Evolutionary conservation across 2,329 filamentous ascomycete genomes (phyloP), one percentile per base, ranked within the genome.

Genomic region (Beauveria varroae): DNA sequence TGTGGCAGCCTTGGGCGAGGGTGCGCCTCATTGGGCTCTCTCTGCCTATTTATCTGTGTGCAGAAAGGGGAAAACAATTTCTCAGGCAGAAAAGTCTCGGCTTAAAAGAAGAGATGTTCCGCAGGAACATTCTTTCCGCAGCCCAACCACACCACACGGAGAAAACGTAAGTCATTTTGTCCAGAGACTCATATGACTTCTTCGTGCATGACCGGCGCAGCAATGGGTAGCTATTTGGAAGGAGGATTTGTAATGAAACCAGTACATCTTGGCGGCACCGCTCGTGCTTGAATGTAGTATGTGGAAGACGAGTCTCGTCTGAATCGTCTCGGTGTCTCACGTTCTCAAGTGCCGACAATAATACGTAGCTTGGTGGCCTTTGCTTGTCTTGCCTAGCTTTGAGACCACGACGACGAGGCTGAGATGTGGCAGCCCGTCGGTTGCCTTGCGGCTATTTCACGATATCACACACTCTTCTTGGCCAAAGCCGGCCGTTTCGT

Each of bases 61-160:
- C 34, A 37, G 34, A 37, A 37, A 37, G 34, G 34, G 34, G 14
- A 16, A 16, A 37, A 1, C 14, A 16, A 2, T 37, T 12, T 37
- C 53, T 34, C 43, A 51, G 46, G 34, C 57, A 46, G 57, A 52
- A 59, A 59, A 44, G 44, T 44, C 47, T 59, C 57, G 57, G 57
- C 26, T 10, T 16, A 24, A 28, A 20, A 20, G 22, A 20, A 34
- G 18, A 20, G 16, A 20, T 20, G 16, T 20, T 20, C 20, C 47
- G 26, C 16, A 50, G 2, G n/a, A 46, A 26, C 18, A 7, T 26
- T 49, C 34, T 30, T 58, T 58, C 44, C 37, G 46, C 56, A 22
- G 56, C 56, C 56, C 56, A 58, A 49, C 44, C 22, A 58, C 44
- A 49, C 43, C 53, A 37, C 43, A 47, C 43, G n/a, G 3, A 28